These are phyloP conservation scores for Boeremia lycopersici DNA, from an alignment of 2,329 filamentous ascomycete species.

Conservation along the genomic window DNA sequence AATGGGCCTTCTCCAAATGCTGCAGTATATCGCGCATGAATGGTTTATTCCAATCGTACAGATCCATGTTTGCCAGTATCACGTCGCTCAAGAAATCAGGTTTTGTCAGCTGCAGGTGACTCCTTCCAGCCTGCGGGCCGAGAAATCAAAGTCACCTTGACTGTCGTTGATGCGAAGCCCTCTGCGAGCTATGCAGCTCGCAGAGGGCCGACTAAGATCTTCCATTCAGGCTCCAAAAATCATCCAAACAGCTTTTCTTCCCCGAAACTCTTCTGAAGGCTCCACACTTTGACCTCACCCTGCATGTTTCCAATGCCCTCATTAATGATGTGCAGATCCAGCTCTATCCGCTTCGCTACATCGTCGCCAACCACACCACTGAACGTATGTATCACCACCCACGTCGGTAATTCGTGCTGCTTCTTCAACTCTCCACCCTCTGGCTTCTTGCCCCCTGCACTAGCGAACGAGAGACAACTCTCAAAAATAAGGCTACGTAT, in stretches of 20 bases:
- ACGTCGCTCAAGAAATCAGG: background rate
- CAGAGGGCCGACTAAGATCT: background rate
- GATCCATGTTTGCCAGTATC: background rate
- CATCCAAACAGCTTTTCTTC: background rate
- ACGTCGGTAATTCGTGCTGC: background rate
- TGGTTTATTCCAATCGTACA: background rate
- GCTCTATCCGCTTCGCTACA: slow-evolving; percentile 7
- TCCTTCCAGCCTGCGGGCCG: no score
- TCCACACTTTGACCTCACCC: background rate
- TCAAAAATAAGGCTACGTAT: background rate
- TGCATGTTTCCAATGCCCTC: slow-evolving; percentile 6
- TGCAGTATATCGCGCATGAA: background rate
- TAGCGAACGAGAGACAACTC: background rate
- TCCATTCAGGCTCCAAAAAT: background rate
- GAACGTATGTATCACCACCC: background rate
- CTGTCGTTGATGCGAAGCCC: no score
- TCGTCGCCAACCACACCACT: background rate
- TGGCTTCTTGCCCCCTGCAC: background rate
- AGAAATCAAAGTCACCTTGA: no score
- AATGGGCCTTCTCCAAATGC: slow-evolving; percentile 6
- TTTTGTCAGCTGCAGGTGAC: no score
- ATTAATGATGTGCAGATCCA: slow-evolving; percentile 15
- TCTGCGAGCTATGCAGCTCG: background rate
- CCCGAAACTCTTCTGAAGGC: background rate
- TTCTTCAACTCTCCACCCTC: background rate